phyloP scores from a whole-genome alignment of 2,329 filamentous ascomycete genomes.

The Sordariomycetes sp. region DNA sequence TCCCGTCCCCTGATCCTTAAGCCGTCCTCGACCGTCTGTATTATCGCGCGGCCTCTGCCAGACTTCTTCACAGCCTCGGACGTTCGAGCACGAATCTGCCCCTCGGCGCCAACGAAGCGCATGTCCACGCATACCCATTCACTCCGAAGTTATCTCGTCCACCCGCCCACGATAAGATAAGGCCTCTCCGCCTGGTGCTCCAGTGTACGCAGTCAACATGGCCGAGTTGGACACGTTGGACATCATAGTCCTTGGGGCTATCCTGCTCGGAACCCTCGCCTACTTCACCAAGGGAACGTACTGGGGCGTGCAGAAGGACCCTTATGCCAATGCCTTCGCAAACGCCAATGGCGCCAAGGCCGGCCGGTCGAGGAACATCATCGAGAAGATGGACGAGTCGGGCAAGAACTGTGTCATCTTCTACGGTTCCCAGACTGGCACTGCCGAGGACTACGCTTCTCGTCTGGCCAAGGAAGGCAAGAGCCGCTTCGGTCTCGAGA shows the following conservation, averaged over 20 bases:
- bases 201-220: constrained; percentile 51
- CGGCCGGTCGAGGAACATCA: constrained; percentile 80
- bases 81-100: no score
- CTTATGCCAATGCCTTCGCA: constrained; percentile 69
- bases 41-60: no score
- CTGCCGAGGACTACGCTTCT: constrained; percentile 95
- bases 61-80: no score
- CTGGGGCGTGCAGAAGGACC: constrained; percentile 83
- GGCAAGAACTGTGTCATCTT: constrained; percentile 98
- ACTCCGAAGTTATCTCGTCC: no score
- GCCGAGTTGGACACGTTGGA: constrained; percentile 94
- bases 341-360: constrained; percentile 62
- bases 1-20: no score
- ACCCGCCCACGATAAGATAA: no score
- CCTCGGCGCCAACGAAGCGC: no score
- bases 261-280: constrained; percentile 79
- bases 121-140: no score
- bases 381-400: constrained; percentile 92
- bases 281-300: constrained; percentile 98
- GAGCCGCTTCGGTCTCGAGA: constrained; percentile 90
- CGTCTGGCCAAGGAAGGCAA: constrained; percentile 94
- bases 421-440: constrained; percentile 97
- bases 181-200: no score
- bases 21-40: no score
- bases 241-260: constrained; percentile 76